A percentile compares a stretch with the other conserved stretches of the same genome.
phyloP scores from a whole-genome alignment of 1,284 basidiomycete species.

The Ustilago trichophora region DNA sequence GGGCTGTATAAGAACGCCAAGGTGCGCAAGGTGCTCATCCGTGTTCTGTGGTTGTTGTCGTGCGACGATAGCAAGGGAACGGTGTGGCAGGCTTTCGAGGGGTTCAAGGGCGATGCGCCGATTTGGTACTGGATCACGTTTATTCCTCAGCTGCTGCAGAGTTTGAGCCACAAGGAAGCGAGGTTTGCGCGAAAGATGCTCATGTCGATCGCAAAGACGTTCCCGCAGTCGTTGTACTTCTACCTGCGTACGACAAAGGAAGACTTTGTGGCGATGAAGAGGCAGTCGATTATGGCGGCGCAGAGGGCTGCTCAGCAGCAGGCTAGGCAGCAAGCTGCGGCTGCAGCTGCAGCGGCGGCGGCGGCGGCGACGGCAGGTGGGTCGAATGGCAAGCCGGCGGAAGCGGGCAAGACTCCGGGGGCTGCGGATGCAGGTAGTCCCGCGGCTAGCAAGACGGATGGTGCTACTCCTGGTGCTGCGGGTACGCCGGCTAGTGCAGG shows the following conservation, averaged over 20 bases:
- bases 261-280: conserved; percentile 73
- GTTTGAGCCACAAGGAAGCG: conserved; percentile 88
- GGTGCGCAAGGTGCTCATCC: conserved; percentile 86
- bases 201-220: conserved; percentile 87
- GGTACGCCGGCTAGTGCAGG: conserved; percentile 8
- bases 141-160: conserved; percentile 92
- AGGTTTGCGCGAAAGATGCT: conserved; percentile 91
- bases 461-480: conserved; percentile 1
- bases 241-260: conserved; percentile 90
- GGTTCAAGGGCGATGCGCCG: conserved; percentile 94
- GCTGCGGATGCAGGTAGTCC: conserved; percentile 16
- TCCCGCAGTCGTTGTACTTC: conserved; percentile 97
- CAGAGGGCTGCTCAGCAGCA: conserved; percentile 67
- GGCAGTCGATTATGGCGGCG: conserved; percentile 52
- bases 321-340: conserved; percentile 67
- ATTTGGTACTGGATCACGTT: conserved; percentile 99
- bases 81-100: conserved; percentile 90
- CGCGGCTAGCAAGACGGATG: conserved; percentile 10
- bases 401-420: conserved; percentile 12
- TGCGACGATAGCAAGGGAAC: conserved; percentile 81
- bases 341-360: conserved; percentile 14
- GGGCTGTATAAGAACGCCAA: conserved; percentile 95
- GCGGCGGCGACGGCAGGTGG: conserved; percentile 20
- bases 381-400: conserved; percentile 23
- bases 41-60: conserved; percentile 95